Percentiles rank a stretch among this genome's conserved stretches.
phyloP scores from a whole-genome alignment of 441 rosid species.

The Mallotus repandus region DNA sequence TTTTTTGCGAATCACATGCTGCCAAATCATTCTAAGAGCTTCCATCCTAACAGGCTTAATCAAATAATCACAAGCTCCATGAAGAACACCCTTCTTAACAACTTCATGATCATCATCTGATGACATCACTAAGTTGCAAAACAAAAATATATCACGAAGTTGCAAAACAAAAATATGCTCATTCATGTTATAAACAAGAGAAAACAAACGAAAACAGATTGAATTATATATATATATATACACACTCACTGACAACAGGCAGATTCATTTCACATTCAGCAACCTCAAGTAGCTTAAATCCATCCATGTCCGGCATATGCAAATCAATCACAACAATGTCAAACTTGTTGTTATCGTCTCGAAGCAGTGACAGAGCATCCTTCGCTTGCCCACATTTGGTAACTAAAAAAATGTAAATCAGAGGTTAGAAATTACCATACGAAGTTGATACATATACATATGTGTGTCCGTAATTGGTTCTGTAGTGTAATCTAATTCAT shows the following conservation, averaged over 20 bases:
- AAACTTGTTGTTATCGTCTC: conserved; percentile 26
- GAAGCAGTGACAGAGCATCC: conserved; percentile 34
- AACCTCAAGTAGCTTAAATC: conserved; percentile 30
- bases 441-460: too few species aligned
- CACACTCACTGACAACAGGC: conserved; percentile 37
- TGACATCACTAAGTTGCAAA: conserved; percentile 28
- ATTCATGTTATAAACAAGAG: not conserved
- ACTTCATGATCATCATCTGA: conserved; percentile 24
- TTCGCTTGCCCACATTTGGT: conserved; percentile 25
- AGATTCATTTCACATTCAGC: conserved; percentile 23
- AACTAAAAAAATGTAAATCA: conserved; percentile 23
- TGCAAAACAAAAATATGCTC: not conserved
- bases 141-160: conserved; percentile 17
- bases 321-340: conserved; percentile 33
- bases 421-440: not conserved
- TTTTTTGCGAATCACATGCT: conserved; percentile 36
- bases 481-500: too few species aligned
- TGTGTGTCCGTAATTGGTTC: too few species aligned
- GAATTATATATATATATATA: not conserved
- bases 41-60: conserved; percentile 33
- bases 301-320: conserved; percentile 42
- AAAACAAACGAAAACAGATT: not conserved
- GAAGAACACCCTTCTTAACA: conserved; percentile 24
- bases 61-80: conserved; percentile 39
- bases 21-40: conserved; percentile 32